These are phyloP conservation scores for Yamadazyma insecticola DNA, from an alignment of 805 yeast genomes.

Conservation along the genomic window DNA sequence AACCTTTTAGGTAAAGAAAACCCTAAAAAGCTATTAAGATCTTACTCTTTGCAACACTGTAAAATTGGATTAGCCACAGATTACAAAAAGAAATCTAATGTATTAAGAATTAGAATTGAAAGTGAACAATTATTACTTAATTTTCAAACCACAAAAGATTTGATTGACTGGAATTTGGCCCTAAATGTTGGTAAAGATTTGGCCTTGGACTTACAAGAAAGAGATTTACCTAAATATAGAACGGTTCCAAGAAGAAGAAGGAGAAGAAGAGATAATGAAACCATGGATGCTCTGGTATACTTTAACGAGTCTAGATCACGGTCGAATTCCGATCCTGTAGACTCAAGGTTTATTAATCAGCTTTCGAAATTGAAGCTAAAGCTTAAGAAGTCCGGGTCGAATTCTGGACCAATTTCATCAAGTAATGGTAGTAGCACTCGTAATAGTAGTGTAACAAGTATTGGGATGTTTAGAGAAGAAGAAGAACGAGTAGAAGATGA, in stretches of 20 bases:
- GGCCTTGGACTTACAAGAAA: slow-evolving; percentile 65
- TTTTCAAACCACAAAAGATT: slow-evolving; percentile 56
- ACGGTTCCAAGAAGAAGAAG: slow-evolving; percentile 78
- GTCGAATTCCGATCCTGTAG: slow-evolving; percentile 19
- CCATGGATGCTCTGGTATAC: no score
- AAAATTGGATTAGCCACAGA: slow-evolving; percentile 83
- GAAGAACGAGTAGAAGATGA: slow-evolving; percentile 3
- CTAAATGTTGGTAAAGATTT: slow-evolving; percentile 74
- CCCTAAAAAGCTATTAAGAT: slow-evolving; percentile 41
- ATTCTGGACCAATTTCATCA: no score
- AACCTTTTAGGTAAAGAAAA: slow-evolving; percentile 12
- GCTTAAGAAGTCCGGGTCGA: slow-evolving; percentile 7
- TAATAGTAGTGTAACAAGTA: background rate
- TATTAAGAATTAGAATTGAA: slow-evolving; percentile 74
- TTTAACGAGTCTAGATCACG: slow-evolving; percentile 8
- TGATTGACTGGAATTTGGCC: slow-evolving; percentile 76
- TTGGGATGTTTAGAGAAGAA: no score
- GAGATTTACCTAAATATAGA: slow-evolving; percentile 72
- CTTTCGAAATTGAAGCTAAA: slow-evolving; percentile 19
- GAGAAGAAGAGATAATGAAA: no score
- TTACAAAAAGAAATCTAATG: slow-evolving; percentile 65
- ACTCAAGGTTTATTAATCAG: no score
- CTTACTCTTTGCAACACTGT: slow-evolving; percentile 81
- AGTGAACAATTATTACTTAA: slow-evolving; percentile 74
- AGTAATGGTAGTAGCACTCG: no score